A percentile compares a stretch with the other conserved stretches of the same genome.
These are phyloP conservation scores for Globisporangium okanoganense DNA, from an alignment of 352 stramenopile species.

Conservation along the genomic window DNA sequence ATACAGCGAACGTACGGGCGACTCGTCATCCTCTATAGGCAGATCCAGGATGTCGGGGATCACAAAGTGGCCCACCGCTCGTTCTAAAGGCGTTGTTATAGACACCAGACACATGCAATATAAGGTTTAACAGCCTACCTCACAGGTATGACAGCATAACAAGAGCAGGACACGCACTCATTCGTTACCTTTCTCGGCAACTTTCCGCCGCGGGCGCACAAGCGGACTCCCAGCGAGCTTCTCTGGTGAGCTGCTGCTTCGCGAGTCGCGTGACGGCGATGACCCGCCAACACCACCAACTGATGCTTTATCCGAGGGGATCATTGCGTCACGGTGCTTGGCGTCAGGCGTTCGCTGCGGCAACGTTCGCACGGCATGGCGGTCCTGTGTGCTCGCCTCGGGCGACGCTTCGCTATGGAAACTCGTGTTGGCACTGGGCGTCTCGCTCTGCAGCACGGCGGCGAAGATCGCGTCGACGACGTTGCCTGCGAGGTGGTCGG, in stretches of 20 bases:
- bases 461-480: constrained; percentile 35
- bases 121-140: not conserved
- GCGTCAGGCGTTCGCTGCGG: constrained; percentile 28
- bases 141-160: not conserved
- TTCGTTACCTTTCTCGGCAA: constrained; percentile 2
- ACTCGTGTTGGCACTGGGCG: constrained; percentile 3
- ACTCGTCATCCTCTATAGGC: constrained; percentile 4
- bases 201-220: not conserved
- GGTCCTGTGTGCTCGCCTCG: constrained; percentile 27
- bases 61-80: not conserved
- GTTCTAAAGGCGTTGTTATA: not conserved
- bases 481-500: constrained; percentile 25
- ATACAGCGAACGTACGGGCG: not conserved
- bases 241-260: constrained; percentile 8
- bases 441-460: constrained; percentile 25
- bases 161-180: not conserved
- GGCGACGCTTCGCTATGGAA: constrained; percentile 29
- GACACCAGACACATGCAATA: not conserved
- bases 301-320: not conserved
- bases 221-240: not conserved
- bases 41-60: constrained; percentile 12
- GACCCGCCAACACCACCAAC: not conserved
- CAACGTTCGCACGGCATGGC: constrained; percentile 43
- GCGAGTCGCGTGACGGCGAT: not conserved
- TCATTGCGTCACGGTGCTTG: not conserved